A percentile compares a stretch with the other conserved stretches of the same genome.
These are phyloP conservation scores for Lanmaoa pseudosensibilis DNA, from an alignment of 768 basidiomycete genomes.

Conservation along the genomic window DNA sequence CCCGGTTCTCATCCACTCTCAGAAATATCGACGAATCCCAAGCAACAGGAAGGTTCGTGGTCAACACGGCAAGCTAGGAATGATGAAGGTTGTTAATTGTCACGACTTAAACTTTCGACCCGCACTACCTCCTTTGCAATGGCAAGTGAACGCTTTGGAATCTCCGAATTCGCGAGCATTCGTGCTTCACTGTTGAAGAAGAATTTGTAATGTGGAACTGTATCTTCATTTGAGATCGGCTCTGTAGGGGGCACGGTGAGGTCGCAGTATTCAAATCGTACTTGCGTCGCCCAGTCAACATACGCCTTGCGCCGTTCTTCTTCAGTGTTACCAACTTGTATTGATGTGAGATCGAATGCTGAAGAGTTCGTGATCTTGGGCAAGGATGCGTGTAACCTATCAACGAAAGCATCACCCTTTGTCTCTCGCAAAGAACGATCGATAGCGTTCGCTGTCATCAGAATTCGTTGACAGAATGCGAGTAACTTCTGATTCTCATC, in stretches of 20 bases:
- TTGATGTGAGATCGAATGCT: constrained; percentile 39
- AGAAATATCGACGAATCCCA: constrained; percentile 96
- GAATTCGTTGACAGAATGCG: constrained; percentile 82
- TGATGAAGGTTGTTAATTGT: constrained; percentile 10
- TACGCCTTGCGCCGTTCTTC: constrained; percentile 71
- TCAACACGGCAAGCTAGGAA: constrained; percentile 84
- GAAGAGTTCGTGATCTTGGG: constrained; percentile 67
- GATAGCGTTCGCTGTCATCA: constrained; percentile 79
- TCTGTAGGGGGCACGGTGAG: constrained; percentile 50
- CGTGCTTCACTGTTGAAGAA: constrained; percentile 81
- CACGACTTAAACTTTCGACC: neutral
- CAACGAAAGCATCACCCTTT: constrained; percentile 85
- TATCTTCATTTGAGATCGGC: constrained; percentile 44
- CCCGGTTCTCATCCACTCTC: constrained; percentile 87
- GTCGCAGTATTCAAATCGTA: constrained; percentile 92
- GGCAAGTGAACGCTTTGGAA: constrained; percentile 88
- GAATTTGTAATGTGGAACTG: constrained; percentile 75
- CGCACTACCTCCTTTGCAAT: constrained; percentile 90
- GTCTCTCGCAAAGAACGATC: constrained; percentile 86
- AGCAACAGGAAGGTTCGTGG: constrained; percentile 90
- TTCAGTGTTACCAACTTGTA: constrained; percentile 54
- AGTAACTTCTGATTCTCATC: constrained; percentile 81
- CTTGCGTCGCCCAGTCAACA: constrained; percentile 76
- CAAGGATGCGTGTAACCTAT: constrained; percentile 70
- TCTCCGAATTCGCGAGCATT: constrained; percentile 80